Evolutionary conservation across 2,329 filamentous ascomycete species (phyloP).

Genomic region (Fusarium musae): DNA sequence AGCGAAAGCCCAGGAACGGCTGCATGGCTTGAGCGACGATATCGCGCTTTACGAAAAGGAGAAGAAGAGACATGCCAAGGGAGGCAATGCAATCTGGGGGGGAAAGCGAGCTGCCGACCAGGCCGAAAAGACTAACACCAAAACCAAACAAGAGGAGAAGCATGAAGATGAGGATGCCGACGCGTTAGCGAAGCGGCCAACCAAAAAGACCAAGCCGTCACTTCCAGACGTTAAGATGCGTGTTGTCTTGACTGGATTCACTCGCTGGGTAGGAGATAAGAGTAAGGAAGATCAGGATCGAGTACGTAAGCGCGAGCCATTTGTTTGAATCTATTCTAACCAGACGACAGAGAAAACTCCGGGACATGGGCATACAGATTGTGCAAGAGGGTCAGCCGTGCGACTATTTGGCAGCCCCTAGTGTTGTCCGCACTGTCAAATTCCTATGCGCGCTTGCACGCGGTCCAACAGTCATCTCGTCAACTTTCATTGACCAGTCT

Average conservation of each 20-base stretch:
- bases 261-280: conserved; percentile 79
- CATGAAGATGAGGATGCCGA: conserved; percentile 60
- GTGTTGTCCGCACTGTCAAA: conserved; percentile 89
- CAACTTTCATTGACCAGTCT: conserved; percentile 81
- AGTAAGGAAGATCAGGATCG: conserved; percentile 83
- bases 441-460: conserved; percentile 89
- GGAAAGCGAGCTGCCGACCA: conserved; percentile 71
- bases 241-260: conserved; percentile 85
- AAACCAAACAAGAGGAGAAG: conserved; percentile 57
- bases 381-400: conserved; percentile 80
- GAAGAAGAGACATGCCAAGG: conserved; percentile 75
- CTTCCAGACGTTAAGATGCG: conserved; percentile 75
- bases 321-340: conserved; percentile 30
- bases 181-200: conserved; percentile 60
- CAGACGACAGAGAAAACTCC: conserved; percentile 74
- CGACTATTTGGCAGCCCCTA: conserved; percentile 88
- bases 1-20: conserved; percentile 78
- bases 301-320: conserved; percentile 61
- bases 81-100: conserved; percentile 64
- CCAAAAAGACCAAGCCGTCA: conserved; percentile 71
- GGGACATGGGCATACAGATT: conserved; percentile 83
- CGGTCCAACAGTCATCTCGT: conserved; percentile 80
- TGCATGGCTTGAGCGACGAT: conserved; percentile 83
- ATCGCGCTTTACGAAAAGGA: conserved; percentile 94
- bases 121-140: conserved; percentile 63